phyloP scores from a whole-genome alignment of 805 yeast genomes.

The Metschnikowia henanensis region DNA sequence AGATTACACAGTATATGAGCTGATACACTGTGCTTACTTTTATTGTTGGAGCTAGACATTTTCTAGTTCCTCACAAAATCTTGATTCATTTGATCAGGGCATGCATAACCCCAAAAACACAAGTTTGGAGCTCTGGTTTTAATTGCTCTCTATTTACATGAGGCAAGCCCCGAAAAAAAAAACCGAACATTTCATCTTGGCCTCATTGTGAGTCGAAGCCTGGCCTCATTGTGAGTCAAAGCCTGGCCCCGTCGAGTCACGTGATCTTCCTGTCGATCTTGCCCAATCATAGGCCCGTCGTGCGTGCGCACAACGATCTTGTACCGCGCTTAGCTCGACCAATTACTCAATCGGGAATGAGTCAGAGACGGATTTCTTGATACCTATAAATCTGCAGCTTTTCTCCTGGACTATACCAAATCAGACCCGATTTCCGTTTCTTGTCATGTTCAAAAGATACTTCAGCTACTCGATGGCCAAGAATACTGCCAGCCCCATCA shows the following conservation, averaged over 20 bases:
- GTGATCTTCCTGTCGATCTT: not conserved
- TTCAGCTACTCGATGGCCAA: constrained; percentile 11
- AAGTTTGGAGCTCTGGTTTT: no score
- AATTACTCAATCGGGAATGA: constrained; percentile 18
- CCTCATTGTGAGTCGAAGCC: no score
- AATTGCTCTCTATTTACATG: no score
- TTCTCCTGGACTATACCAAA: not conserved
- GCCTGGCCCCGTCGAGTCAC: not conserved
- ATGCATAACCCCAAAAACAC: no score
- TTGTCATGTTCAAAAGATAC: constrained; percentile 16
- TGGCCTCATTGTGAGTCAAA: no score
- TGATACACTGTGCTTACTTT: no score
- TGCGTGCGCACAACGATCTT: constrained; percentile 15
- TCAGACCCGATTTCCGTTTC: not conserved
- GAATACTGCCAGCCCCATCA: not conserved
- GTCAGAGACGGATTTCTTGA: constrained; percentile 10
- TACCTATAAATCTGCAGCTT: not conserved
- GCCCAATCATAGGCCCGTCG: constrained; percentile 11
- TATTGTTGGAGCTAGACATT: no score
- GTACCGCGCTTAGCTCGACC: constrained; percentile 19
- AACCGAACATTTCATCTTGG: no score
- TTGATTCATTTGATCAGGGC: no score
- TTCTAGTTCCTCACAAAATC: no score
- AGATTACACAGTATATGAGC: no score
- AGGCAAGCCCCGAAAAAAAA: no score